Base-by-base conservation (phyloP, 345 rosid genomes). In the Brassica rapa region DNA sequence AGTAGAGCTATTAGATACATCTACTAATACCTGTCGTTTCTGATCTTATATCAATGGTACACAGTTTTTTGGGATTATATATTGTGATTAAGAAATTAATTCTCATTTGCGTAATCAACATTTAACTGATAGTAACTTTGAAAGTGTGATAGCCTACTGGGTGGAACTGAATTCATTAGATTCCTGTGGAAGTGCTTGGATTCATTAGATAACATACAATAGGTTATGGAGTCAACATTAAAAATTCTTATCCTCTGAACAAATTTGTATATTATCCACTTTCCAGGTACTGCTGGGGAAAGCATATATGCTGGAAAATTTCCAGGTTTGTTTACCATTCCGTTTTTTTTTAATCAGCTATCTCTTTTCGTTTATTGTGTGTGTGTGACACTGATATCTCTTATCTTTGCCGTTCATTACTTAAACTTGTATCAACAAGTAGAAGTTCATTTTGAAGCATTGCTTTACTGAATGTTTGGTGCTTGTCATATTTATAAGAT, bases 211-310 rank as follows among this genome's bases (percentile, higher is more conserved):
- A 59, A 19, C 56, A 3, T 46, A 59, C 60, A 66, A 51, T 73
- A 39, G 51, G 23, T 69, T 62, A 51, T 61, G 60, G 37, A 62
- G 71, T 63, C 66, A 69, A 69, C 67, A 74, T 27, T 23, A 43
- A 15, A 73, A 64, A 10, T 59, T 73, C 12, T 63, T 37, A 62
- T 70, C 68, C 56, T 67, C 70, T 46, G 7, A 61, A 32, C 24
- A 8, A 23, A 23, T 57, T 68, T 67, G 16, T 61, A 49, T 72
- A 6, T 72, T 67, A 49, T 35, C 73, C 16, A 41, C 5, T 68
- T 73, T 84, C 70, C 85, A 95, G 99, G 99, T 46, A 85, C 92
- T 79, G 84, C 86, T 79, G 99, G 99, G 75, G 98, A 95, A 82
- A 91, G 97, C 87, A 93, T 95, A 67, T 95, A 89, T 77, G 94